Conservation (phyloP, 495 filamentous ascomycete species). For the Aspergillus bridgeri region DNA sequence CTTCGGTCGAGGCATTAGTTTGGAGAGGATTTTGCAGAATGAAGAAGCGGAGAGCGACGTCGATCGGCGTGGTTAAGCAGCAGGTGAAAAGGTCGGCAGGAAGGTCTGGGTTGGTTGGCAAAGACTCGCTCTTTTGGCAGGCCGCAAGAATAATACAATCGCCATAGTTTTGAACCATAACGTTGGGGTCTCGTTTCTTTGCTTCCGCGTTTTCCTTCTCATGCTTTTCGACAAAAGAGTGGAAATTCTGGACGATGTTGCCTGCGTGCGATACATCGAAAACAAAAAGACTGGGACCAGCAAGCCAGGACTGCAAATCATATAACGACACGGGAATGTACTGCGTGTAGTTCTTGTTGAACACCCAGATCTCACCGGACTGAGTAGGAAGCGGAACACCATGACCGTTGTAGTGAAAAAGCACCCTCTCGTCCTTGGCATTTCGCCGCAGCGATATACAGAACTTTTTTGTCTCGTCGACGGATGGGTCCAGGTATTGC, state of each 20-base stretch:
- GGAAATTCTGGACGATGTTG: slow-evolving; percentile 91
- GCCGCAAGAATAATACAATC: slow-evolving; percentile 92
- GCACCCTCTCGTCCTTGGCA: slow-evolving; percentile 89
- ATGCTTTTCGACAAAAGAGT: slow-evolving; percentile 90
- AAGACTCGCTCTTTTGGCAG: slow-evolving; percentile 80
- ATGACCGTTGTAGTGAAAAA: slow-evolving; percentile 98
- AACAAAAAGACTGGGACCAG: slow-evolving; percentile 91
- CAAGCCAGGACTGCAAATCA: slow-evolving; percentile 93
- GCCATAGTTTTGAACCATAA: slow-evolving; percentile 62
- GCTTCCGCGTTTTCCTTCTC: slow-evolving; percentile 77
- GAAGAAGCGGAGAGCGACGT: slow-evolving; percentile 93
- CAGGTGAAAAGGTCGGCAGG: slow-evolving; percentile 96
- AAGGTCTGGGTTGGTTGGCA: slow-evolving; percentile 94
- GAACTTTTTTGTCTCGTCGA: slow-evolving; percentile 95
- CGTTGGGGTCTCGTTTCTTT: slow-evolving; percentile 67
- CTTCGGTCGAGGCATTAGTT: slow-evolving; percentile 68
- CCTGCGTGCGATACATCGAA: slow-evolving; percentile 97
- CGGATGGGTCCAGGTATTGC: slow-evolving; percentile 91
- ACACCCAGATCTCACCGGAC: slow-evolving; percentile 98
- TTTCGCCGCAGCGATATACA: slow-evolving; percentile 83
- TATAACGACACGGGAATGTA: slow-evolving; percentile 97
- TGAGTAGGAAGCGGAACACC: slow-evolving; percentile 95
- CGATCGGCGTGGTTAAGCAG: slow-evolving; percentile 93
- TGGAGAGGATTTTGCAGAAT: slow-evolving; percentile 87
- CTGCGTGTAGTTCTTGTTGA: slow-evolving; percentile 97